Conservation (phyloP, 2,329 filamentous ascomycete genomes). For the Talaromyces sp. region DNA sequence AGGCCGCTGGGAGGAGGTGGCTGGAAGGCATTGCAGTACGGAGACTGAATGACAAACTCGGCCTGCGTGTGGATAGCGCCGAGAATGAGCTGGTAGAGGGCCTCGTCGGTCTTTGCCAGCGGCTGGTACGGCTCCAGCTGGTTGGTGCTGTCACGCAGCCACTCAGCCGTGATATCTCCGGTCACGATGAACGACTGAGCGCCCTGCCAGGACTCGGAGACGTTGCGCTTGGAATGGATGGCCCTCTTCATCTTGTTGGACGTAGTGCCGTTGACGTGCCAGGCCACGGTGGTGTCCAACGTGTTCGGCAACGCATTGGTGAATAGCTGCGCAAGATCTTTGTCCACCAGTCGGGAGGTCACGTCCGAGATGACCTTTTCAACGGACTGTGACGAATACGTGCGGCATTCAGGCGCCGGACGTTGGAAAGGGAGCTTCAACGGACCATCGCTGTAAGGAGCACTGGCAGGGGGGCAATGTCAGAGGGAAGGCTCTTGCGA, state of each 20-base stretch:
- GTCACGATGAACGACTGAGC: conserved; percentile 91
- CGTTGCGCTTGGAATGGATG: conserved; percentile 39
- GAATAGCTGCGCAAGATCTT: conserved; percentile 85
- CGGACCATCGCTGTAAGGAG: conserved; percentile 73
- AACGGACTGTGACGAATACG: conserved; percentile 79
- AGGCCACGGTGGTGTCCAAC: conserved; percentile 82
- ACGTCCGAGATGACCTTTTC: conserved; percentile 83
- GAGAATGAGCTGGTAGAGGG: conserved; percentile 72
- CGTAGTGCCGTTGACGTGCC: conserved; percentile 64
- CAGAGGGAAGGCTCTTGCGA: neutral
- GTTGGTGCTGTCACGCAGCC: conserved; percentile 89
- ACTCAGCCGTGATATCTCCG: conserved; percentile 87
- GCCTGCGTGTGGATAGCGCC: conserved; percentile 95
- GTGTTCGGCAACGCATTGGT: conserved; percentile 94
- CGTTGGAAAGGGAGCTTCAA: conserved; percentile 80
- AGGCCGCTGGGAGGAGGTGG: conserved; percentile 80
- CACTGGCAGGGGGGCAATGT: conserved; percentile 42
- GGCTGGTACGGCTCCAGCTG: conserved; percentile 86
- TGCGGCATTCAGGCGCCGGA: conserved; percentile 74
- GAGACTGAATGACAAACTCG: conserved; percentile 88
- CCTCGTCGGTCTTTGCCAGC: conserved; percentile 73
- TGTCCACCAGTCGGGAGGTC: conserved; percentile 71
- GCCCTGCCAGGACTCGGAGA: conserved; percentile 66
- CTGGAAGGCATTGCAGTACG: conserved; percentile 98
- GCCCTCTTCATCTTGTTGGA: conserved; percentile 20